Evolutionary conservation across 169 alveolate species (phyloP).

Genomic region (Plasmodium yoelii): DNA sequence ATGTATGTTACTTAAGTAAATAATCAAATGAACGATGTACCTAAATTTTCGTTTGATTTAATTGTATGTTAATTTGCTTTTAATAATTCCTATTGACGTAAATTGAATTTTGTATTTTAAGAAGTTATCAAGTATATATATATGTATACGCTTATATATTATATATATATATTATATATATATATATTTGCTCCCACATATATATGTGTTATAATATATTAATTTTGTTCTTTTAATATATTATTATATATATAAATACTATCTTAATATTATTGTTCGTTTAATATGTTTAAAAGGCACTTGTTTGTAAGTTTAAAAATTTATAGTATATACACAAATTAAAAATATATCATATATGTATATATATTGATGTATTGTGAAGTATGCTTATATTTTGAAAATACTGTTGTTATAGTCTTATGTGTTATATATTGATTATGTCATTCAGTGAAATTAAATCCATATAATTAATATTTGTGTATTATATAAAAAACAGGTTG

Average conservation of each 20-base stretch:
- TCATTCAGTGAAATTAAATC: too few species aligned
- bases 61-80: slow-evolving; percentile 30
- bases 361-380: not conserved
- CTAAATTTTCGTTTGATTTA: slow-evolving; percentile 19
- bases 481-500: too few species aligned
- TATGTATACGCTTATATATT: not conserved
- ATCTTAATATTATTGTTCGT: slow-evolving; percentile 6
- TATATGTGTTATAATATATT: not conserved
- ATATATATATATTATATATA: too few species aligned
- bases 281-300: slow-evolving; percentile 8
- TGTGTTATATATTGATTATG: too few species aligned
- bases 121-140: slow-evolving; percentile 25
- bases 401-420: too few species aligned
- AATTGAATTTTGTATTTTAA: slow-evolving; percentile 19
- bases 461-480: too few species aligned
- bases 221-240: slow-evolving; percentile 7
- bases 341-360: not conserved
- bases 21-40: slow-evolving; percentile 11
- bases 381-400: not conserved
- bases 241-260: slow-evolving; percentile 8
- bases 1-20: slow-evolving; percentile 1
- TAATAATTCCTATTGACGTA: slow-evolving; percentile 14
- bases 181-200: not conserved
- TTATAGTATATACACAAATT: too few species aligned
- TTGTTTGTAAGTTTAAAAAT: slow-evolving; percentile 3